Base-by-base conservation (phyloP, 345 rosid genomes). In the Reutealis trisperma region DNA sequence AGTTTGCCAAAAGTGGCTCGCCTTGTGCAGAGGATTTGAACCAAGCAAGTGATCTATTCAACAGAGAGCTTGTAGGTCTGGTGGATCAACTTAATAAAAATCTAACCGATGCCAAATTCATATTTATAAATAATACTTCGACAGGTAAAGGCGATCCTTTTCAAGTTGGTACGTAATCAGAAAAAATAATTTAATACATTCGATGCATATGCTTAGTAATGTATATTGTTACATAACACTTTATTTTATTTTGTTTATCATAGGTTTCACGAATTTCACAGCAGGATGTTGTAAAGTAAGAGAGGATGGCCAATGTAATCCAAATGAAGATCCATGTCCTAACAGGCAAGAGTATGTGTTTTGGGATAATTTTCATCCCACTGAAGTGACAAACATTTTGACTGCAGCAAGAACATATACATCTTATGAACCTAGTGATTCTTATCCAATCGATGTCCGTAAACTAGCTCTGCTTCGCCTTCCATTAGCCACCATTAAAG, bases 281-380 rank as follows among this genome's bases (percentile, higher is more conserved):
- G 8, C 61, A 47, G 72, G 58, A 0, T 75, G 78, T 25, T 75
- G 78, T 54, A 5, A 67, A 57, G 57, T 68, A 57, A 67, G 34
- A 25, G 57, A 67, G 27, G 21, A 55, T 41, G 78, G 78, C 9
- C 78, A 52, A 24, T 75, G 78, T 18, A 42, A 14, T 55, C 57
- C 47, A n/a, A 6, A 66, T 5, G 9, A 25, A 57, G 6, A 1
- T 8, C 52, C 63, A 4, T 75, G 78, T 3, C 24, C 61, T 15
- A 30, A 71, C 34, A 78, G 63, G 61, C 45, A 10, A 15, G 34
- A 14, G 8, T 73, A 41, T 49, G 18, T 60, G 13, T 78, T 78
- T 6, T 78, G 77, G 63, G 81, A 78, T 62, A 8, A 59, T 12
- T 72, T 78, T 27, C 77, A 78, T 65, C 81, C 74, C 2, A 73